Conservation (phyloP, 2,329 filamentous ascomycete species). For the Paecilomyces variotii region DNA sequence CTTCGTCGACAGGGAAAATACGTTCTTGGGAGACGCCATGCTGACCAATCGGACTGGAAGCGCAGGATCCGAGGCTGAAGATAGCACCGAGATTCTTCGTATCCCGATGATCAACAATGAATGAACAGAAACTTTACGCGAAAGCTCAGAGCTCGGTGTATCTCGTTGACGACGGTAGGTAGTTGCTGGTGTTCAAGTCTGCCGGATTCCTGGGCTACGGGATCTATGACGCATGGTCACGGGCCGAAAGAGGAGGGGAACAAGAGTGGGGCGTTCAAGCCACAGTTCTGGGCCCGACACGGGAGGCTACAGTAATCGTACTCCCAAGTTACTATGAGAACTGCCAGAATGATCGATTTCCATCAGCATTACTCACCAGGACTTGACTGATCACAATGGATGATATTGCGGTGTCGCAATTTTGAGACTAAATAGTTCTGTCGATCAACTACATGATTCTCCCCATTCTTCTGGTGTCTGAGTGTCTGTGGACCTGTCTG, state of each 20-base stretch:
- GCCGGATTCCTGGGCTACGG: neutral
- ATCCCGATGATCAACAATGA: neutral
- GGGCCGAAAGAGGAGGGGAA: neutral
- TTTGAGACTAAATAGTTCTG: neutral
- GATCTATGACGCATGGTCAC: neutral
- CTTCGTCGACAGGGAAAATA: conserved; percentile 7
- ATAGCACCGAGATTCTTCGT: neutral
- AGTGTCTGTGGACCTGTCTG: neutral
- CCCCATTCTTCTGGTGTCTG: neutral
- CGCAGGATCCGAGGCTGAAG: neutral
- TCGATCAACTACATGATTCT: neutral
- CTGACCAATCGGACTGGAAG: neutral
- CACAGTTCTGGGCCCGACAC: neutral
- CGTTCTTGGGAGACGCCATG: conserved; percentile 1
- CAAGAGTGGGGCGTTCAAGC: neutral
- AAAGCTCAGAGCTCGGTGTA: neutral
- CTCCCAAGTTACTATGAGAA: neutral
- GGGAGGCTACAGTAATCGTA: neutral
- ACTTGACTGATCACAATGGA: neutral
- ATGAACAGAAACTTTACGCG: neutral
- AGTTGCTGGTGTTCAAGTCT: neutral
- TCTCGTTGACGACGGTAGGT: neutral
- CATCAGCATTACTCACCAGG: neutral
- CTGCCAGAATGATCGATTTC: neutral
- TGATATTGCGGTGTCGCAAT: neutral